Percentiles rank a stretch among this genome's conserved stretches.
These are phyloP conservation scores for Nephelium lappaceum DNA, from an alignment of 345 rosid genomes.

Conservation along the genomic window DNA sequence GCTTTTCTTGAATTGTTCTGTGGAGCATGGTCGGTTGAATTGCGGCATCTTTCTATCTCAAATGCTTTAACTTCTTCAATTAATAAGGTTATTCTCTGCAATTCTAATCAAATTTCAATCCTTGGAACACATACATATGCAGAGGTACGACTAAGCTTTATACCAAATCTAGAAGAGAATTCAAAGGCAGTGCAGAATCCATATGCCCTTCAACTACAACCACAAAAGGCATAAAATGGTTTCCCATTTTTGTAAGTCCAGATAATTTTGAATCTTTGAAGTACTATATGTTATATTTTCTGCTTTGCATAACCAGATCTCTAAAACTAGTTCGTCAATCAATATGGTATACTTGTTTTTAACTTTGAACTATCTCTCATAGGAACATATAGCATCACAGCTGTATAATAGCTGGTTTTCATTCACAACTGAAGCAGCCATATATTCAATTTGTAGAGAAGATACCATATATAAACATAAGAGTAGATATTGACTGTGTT, in stretches of 20 bases:
- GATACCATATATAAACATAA: background rate
- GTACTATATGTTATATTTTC: background rate
- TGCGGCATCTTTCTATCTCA: constrained; percentile 48
- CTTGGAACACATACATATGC: background rate
- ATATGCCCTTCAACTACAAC: background rate
- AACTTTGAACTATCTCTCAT: background rate
- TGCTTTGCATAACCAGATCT: background rate
- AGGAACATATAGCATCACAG: background rate
- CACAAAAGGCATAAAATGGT: constrained; percentile 4
- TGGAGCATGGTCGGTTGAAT: constrained; percentile 55
- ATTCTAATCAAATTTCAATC: constrained; percentile 3
- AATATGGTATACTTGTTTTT: background rate
- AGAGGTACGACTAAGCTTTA: no score
- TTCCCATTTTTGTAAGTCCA: constrained; percentile 7
- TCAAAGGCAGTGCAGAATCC: constrained; percentile 14
- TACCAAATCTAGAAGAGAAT: background rate
- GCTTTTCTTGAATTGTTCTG: constrained; percentile 45
- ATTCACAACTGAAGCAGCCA: background rate
- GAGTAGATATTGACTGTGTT: background rate
- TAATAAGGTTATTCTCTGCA: constrained; percentile 22
- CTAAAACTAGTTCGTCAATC: background rate
- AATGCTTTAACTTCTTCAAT: constrained; percentile 24
- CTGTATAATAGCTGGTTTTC: background rate
- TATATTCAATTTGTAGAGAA: no score
- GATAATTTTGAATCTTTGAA: background rate